Base-by-base conservation (phyloP, 495 filamentous ascomycete species). In the Glonium stellatum region DNA sequence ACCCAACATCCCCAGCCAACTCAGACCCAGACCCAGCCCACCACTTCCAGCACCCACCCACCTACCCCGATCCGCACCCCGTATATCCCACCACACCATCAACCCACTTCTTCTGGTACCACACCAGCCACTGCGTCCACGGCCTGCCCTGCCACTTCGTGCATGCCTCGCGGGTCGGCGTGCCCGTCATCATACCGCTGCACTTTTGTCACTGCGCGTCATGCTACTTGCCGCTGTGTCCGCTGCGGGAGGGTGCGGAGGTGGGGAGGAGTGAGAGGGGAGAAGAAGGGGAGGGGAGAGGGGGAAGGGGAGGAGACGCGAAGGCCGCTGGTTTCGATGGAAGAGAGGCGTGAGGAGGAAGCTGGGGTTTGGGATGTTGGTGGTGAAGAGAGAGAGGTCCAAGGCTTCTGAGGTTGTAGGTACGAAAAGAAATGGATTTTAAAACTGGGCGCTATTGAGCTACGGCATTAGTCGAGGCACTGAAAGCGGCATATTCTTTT, bases 271-370 rank as follows among this genome's bases (percentile, higher is more conserved):
- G 27, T 31, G 27, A 6, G 27, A 31, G 3, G 27, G 27, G 6
- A 31, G 27, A 31, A 3, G 27, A 31, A 31, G 27, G 6, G 6
- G 27, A 31, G 27, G 27, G 6, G 6, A 31, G 6, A 3, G n/a
- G n/a, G 58, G 69, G 59, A 19, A 70, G 67, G 47, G 57, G 64
- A 54, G 70, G 70, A 11, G 71, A 69, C 5, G 9, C 22, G 0
- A 23, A 35, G 19, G 12, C 21, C 15, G 41, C 11, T 19, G 1
- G 1, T 44, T 44, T 31, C 27, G 27, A 31, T 6, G 27, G 6
- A 31, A 31, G 27, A 6, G 27, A 31, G 27, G 27, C 27, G 27
- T 31, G 27, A 31, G 27, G 27, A 6, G 6, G 3, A 2, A 31
- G 2, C 6, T 31, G 27, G 27, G 27, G 27, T 6, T 31, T 2